Evolutionary conservation across 2,329 filamentous ascomycete genomes (phyloP).

Genomic region (Didymellaceae sp.): DNA sequence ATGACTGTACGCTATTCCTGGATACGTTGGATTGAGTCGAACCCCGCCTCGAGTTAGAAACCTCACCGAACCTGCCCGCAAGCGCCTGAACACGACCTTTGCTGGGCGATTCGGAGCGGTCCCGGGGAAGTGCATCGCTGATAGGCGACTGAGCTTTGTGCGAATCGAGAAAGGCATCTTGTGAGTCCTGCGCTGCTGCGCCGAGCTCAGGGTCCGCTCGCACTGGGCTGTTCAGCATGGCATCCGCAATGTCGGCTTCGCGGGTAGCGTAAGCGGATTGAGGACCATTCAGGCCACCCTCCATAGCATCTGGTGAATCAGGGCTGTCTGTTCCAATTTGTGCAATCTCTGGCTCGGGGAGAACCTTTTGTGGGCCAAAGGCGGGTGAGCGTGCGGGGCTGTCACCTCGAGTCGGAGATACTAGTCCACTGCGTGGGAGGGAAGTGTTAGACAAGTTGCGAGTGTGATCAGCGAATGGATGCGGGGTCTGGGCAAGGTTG

Average conservation of each 20-base stretch:
- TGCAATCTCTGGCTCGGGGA: conserved; percentile 57
- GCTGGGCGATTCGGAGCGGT: conserved; percentile 54
- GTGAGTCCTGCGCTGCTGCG: conserved; percentile 43
- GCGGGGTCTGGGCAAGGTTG: conserved; percentile 29
- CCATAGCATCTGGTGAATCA: conserved; percentile 33
- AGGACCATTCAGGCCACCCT: conserved; percentile 34
- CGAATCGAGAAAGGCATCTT: conserved; percentile 45
- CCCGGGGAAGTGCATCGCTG: conserved; percentile 37
- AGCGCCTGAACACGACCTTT: conserved; percentile 60
- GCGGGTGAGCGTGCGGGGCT: conserved; percentile 67
- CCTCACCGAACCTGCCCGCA: conserved; percentile 57
- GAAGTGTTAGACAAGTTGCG: conserved; percentile 50
- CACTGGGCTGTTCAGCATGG: conserved; percentile 32
- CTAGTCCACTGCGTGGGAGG: conserved; percentile 59
- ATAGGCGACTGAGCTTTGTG: conserved; percentile 38
- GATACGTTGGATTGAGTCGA: conserved; percentile 55
- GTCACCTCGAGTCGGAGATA: conserved; percentile 64
- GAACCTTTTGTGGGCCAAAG: conserved; percentile 54
- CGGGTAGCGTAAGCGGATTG: conserved; percentile 40
- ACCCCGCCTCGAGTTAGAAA: conserved; percentile 54
- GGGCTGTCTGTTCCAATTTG: conserved; percentile 52
- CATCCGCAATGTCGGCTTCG: conserved; percentile 47
- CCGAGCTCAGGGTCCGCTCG: conserved; percentile 31
- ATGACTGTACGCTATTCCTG: conserved; percentile 48
- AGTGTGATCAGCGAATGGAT: conserved; percentile 47